Conservation (phyloP, 495 filamentous ascomycete genomes). For the Talaromyces ruber region DNA sequence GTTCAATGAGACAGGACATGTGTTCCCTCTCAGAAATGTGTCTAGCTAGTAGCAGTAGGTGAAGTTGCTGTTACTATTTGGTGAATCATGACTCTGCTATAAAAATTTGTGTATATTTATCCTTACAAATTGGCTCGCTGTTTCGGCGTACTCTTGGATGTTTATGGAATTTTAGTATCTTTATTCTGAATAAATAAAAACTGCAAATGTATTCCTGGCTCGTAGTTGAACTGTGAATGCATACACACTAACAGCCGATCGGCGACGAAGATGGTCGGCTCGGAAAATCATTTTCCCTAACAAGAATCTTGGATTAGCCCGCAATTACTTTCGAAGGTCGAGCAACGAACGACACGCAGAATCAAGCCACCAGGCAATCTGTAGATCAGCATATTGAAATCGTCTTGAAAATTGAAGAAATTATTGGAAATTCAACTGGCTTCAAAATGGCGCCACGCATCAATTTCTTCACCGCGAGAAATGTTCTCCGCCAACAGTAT, state of each 20-base stretch:
- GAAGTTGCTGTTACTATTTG: not conserved
- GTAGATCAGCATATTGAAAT: not conserved
- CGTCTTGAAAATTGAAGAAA: not conserved
- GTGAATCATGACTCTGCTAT: not conserved
- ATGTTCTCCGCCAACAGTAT: conserved; percentile 23
- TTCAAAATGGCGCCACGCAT: conserved; percentile 27
- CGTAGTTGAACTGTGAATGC: not conserved
- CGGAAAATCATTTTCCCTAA: conserved; percentile 17
- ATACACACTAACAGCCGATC: not conserved
- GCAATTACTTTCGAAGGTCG: not conserved
- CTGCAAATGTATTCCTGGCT: not conserved
- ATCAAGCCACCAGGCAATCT: not conserved
- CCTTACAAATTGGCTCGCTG: not conserved
- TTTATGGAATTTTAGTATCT: not conserved
- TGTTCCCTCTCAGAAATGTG: not conserved
- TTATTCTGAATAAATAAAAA: not conserved
- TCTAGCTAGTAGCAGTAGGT: not conserved
- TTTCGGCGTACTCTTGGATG: not conserved
- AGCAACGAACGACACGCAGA: not conserved
- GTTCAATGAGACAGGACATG: no score
- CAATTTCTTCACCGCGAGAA: conserved; percentile 28
- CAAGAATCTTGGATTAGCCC: conserved; percentile 10
- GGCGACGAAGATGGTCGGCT: not conserved
- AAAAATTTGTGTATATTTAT: not conserved
- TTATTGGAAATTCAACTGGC: not conserved